These are phyloP conservation scores for Hapsidospora chrysogenum DNA, from an alignment of 495 filamentous ascomycete genomes.

Conservation along the genomic window DNA sequence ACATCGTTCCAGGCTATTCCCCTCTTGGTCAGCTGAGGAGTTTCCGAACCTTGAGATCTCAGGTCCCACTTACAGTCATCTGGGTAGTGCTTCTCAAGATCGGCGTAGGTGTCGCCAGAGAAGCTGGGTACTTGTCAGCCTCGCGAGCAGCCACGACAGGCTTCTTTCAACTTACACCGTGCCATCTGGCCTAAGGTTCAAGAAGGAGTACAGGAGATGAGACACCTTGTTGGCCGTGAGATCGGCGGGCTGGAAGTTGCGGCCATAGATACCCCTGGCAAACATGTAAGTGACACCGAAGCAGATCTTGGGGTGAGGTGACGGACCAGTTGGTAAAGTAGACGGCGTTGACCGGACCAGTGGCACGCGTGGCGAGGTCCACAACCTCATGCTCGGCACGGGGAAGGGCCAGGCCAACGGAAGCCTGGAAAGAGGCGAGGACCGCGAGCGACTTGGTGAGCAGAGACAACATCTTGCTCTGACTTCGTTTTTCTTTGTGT, in stretches of 20 bases:
- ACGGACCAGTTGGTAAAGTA: constrained; percentile 32
- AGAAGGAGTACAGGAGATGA: constrained; percentile 81
- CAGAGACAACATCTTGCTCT: constrained; percentile 1
- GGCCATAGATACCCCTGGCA: constrained; percentile 62
- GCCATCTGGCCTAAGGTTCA: constrained; percentile 64
- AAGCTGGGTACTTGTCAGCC: constrained; percentile 14
- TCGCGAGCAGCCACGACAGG: too few relatives aligned
- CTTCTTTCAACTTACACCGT: constrained; percentile 42
- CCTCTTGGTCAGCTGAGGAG: constrained; percentile 4
- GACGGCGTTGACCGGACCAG: constrained; percentile 22
- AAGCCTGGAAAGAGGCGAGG: constrained; percentile 8
- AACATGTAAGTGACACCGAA: neutral
- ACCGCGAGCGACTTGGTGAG: neutral
- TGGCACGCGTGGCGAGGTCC: constrained; percentile 6
- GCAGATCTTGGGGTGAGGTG: neutral
- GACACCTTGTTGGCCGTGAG: constrained; percentile 69
- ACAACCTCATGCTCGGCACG: too few relatives aligned
- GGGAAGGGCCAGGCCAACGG: constrained; percentile 9
- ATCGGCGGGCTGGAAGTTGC: constrained; percentile 65
- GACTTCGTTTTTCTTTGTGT: too few relatives aligned
- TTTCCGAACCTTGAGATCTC: neutral
- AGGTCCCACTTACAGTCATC: constrained; percentile 18
- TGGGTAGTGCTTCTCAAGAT: constrained; percentile 61
- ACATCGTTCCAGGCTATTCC: constrained; percentile 23
- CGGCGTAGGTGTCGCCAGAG: constrained; percentile 38